Evolutionary conservation across 371 early-diverging fungal genomes (phyloP).

Genomic region (Lichtheimia ornata): DNA sequence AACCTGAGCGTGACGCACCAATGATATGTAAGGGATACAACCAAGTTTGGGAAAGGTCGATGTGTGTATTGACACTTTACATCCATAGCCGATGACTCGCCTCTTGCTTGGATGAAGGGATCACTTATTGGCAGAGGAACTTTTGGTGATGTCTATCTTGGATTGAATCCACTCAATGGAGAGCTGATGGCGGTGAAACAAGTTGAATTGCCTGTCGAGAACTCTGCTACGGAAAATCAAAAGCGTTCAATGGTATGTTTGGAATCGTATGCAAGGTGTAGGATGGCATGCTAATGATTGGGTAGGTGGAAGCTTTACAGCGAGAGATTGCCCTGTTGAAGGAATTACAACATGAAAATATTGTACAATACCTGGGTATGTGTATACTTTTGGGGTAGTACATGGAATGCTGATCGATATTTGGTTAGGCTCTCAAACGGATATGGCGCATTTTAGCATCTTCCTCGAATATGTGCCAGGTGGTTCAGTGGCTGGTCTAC

Average conservation of each 20-base stretch:
- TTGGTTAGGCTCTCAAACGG: conserved; percentile 72
- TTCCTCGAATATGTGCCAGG: conserved; percentile 98
- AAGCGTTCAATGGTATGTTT: conserved; percentile 59
- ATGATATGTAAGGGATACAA: background rate
- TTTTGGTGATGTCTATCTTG: conserved; percentile 96
- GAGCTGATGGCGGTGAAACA: conserved; percentile 98
- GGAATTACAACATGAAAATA: conserved; percentile 89
- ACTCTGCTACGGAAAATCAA: conserved; percentile 65
- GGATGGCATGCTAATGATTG: background rate
- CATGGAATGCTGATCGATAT: background rate
- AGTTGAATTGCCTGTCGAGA: conserved; percentile 83
- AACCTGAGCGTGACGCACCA: background rate
- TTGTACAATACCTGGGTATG: conserved; percentile 91
- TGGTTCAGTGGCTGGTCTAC: conserved; percentile 88
- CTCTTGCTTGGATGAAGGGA: conserved; percentile 81
- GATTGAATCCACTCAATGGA: conserved; percentile 81
- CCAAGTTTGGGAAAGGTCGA: no score
- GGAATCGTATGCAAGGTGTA: background rate
- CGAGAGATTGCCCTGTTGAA: conserved; percentile 90
- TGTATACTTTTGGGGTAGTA: background rate
- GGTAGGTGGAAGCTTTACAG: conserved; percentile 78
- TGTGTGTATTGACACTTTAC: background rate
- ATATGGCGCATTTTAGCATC: conserved; percentile 85
- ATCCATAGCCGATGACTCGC: conserved; percentile 13
- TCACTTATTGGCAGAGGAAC: conserved; percentile 95